phyloP scores from a whole-genome alignment of 257 asterid species.

The Nicotiana tomentosiformis region DNA sequence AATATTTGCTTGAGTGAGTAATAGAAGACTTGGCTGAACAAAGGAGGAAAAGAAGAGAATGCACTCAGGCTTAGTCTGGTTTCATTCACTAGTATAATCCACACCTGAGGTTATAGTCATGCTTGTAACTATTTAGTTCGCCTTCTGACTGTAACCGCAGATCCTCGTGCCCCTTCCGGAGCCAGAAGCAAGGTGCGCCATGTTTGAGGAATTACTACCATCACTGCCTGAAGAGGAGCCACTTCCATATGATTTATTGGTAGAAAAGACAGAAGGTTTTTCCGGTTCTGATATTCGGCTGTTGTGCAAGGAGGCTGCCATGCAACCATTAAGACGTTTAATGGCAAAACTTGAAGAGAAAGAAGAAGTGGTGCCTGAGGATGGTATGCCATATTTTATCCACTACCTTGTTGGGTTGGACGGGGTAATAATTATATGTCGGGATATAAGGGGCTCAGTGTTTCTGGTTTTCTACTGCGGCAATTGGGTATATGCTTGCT shows the following conservation, averaged over 20 bases:
- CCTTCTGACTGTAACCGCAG: conserved; percentile 27
- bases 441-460: neutral
- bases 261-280: conserved; percentile 65
- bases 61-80: neutral
- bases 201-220: conserved; percentile 79
- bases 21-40: neutral
- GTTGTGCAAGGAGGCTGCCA: conserved; percentile 95
- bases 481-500: neutral
- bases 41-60: neutral
- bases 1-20: neutral
- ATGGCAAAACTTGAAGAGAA: conserved; percentile 71
- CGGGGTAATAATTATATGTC: neutral
- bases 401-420: neutral
- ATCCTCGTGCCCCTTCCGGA: conserved; percentile 98
- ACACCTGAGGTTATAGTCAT: neutral
- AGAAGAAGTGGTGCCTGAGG: conserved; percentile 64
- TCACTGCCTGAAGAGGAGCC: conserved; percentile 35
- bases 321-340: conserved; percentile 88
- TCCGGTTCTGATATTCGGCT: conserved; percentile 96
- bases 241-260: conserved; percentile 76
- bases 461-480: neutral
- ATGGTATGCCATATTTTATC: conserved; percentile 43
- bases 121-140: neutral
- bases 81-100: neutral
- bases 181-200: conserved; percentile 84